Base-by-base conservation (phyloP, 2,329 filamentous ascomycete species). In the Scortechinia acanthostroma region DNA sequence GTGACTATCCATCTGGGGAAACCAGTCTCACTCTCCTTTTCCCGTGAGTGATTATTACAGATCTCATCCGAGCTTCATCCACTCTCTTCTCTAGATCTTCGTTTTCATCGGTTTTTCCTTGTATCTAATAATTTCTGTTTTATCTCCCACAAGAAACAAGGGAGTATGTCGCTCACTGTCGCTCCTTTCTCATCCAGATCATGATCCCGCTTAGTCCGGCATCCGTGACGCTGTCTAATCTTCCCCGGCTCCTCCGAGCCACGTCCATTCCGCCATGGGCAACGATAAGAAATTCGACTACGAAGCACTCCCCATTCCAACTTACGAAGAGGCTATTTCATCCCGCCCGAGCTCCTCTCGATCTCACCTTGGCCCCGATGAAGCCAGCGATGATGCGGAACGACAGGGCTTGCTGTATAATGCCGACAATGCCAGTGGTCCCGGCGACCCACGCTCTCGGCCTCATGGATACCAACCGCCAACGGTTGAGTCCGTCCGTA, bases 241-340 rank as follows among this genome's bases (percentile, higher is more conserved):
- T 50, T 62, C 58, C 46, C 50, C 50, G 48, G 56, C 58, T 59
- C 55, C 52, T 59, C 55, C 52, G 50, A 52, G 47, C 45, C 46
- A 49, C 50, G 50, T 50, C 50, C 55, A 55, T n/a, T n/a, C n/a
- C n/a, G n/a, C 55, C 53, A 68, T 68, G 65, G 58, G 59, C 49
- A n/a, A n/a, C n/a, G 20, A 23, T 44, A 47, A 42, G 46, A 43
- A 28, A 19, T 43, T 22, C 22, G 20, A 43, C 25, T 69, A 69
- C 52, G 64, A 71, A 53, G 57, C 66, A 50, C 66, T 80, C 45
- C 78, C 80, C 17, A 83, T 84, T 48, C 80, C 80, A 37, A 73
- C 77, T 30, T 84, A 84, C 57, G 80, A 83, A 60, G 80, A 84
- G 62, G 80, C 80, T 43, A 76, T 71, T 43, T 72, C 72, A 17